These are phyloP conservation scores for Monilinia polystroma DNA, from an alignment of 2,329 filamentous ascomycete species.

Conservation along the genomic window DNA sequence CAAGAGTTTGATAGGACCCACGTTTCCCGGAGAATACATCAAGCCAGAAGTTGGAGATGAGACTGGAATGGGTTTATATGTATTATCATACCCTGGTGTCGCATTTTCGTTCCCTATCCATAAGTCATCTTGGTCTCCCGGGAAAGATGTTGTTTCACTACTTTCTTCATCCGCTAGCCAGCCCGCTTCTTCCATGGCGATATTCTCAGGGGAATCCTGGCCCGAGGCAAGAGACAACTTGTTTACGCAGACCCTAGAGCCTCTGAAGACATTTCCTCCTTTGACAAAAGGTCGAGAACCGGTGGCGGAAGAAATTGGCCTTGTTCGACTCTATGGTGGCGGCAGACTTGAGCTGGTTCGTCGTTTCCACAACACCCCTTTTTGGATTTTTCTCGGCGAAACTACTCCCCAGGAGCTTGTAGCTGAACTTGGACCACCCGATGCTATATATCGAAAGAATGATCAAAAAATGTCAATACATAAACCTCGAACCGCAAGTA, in stretches of 20 bases:
- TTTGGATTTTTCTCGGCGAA: conserved; percentile 75
- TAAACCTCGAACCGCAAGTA: conserved; percentile 57
- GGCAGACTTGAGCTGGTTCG: conserved; percentile 77
- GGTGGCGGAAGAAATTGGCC: conserved; percentile 84
- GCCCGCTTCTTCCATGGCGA: conserved; percentile 80
- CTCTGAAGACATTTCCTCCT: conserved; percentile 69
- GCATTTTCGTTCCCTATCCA: conserved; percentile 87
- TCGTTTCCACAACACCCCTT: conserved; percentile 62
- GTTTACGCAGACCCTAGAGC: conserved; percentile 72
- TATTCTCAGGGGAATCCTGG: conserved; percentile 92
- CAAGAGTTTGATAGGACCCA: conserved; percentile 87
- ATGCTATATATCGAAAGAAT: conserved; percentile 89
- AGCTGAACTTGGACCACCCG: conserved; percentile 85
- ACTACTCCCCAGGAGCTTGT: conserved; percentile 91
- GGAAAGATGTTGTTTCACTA: conserved; percentile 80
- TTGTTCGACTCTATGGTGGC: conserved; percentile 73
- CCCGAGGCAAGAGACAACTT: conserved; percentile 73
- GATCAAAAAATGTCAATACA: conserved; percentile 89
- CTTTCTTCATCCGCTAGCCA: conserved; percentile 76
- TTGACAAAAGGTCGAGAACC: conserved; percentile 71
- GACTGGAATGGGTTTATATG: conserved; percentile 69
- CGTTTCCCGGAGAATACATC: conserved; percentile 91
- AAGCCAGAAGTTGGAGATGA: conserved; percentile 55
- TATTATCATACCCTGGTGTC: conserved; percentile 91
- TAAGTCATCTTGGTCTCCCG: conserved; percentile 69